A percentile compares a stretch with the other conserved stretches of the same genome.
phyloP scores from a whole-genome alignment of 805 yeast species.

The Metschnikowia shivogae region DNA sequence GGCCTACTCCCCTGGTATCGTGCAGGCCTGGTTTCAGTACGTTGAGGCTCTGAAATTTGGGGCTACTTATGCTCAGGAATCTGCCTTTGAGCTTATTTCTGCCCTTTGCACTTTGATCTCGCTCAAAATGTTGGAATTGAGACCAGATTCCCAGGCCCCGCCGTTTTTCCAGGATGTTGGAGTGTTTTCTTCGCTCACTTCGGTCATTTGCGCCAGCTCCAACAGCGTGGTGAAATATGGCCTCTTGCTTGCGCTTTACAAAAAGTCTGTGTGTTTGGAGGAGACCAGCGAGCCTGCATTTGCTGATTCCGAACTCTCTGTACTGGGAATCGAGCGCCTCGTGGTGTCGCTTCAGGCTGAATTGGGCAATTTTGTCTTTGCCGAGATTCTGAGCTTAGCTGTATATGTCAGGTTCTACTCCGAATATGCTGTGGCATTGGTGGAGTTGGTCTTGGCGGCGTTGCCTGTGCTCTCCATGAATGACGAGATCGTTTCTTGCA shows the following conservation, averaged over 20 bases:
- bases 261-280: slow-evolving; percentile 46
- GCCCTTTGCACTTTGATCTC: slow-evolving; percentile 48
- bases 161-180: slow-evolving; percentile 38
- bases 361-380: slow-evolving; percentile 28
- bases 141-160: slow-evolving; percentile 34
- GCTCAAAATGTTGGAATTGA: slow-evolving; percentile 51
- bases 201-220: slow-evolving; percentile 27
- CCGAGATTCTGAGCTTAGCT: slow-evolving; percentile 39
- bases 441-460: slow-evolving; percentile 41
- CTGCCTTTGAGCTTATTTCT: slow-evolving; percentile 34
- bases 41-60: slow-evolving; percentile 35
- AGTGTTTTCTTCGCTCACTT: slow-evolving; percentile 10
- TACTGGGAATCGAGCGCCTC: slow-evolving; percentile 1
- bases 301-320: slow-evolving; percentile 15
- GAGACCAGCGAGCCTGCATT: slow-evolving; percentile 26
- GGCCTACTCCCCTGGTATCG: slow-evolving; percentile 23
- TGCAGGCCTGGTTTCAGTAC: slow-evolving; percentile 53
- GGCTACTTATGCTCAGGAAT: slow-evolving; percentile 18
- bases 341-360: slow-evolving; percentile 5
- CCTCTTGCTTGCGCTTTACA: slow-evolving; percentile 61
- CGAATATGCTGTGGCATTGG: slow-evolving; percentile 47
- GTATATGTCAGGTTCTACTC: slow-evolving; percentile 45
- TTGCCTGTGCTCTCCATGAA: slow-evolving; percentile 48
- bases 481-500: slow-evolving; percentile 40
- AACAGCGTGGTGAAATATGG: slow-evolving; percentile 55